These are phyloP conservation scores for Geotrichum bryndzae DNA, from an alignment of 1,139 yeast species.

Conservation along the genomic window DNA sequence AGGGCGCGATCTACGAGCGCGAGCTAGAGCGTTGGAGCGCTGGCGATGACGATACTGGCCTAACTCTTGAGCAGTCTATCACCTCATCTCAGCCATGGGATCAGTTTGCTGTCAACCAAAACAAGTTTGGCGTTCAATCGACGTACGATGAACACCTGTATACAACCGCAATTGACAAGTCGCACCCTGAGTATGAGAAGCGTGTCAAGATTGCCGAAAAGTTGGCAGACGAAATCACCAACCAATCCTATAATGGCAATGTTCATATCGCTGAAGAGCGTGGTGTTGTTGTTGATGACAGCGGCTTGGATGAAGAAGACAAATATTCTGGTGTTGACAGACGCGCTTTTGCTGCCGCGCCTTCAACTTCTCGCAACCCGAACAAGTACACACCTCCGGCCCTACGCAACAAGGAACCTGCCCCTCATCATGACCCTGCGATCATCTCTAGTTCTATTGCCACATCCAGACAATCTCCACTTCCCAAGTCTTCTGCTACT, in stretches of 20 bases:
- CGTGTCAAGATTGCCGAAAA: conserved; percentile 66
- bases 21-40: conserved; percentile 86
- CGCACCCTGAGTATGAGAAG: conserved; percentile 66
- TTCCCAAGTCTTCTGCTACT: conserved; percentile 4
- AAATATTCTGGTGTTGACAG: conserved; percentile 85
- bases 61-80: conserved; percentile 36
- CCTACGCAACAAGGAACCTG: conserved; percentile 39
- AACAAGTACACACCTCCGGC: conserved; percentile 58
- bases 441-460: conserved; percentile 46
- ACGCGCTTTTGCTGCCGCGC: conserved; percentile 12
- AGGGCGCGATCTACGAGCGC: conserved; percentile 47
- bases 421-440: conserved; percentile 54
- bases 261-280: conserved; percentile 88
- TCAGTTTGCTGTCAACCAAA: conserved; percentile 85
- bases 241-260: conserved; percentile 56
- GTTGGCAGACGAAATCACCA: conserved; percentile 78
- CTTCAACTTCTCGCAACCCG: conserved; percentile 30
- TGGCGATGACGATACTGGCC: conserved; percentile 42
- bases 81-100: conserved; percentile 56
- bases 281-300: conserved; percentile 68
- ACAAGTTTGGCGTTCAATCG: conserved; percentile 81
- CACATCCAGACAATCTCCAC: conserved; percentile 18
- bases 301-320: conserved; percentile 92
- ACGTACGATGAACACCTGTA: conserved; percentile 84
- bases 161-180: conserved; percentile 74